Base-by-base conservation (phyloP, 1,139 yeast genomes). In the Saccharomyces hybrid region DNA sequence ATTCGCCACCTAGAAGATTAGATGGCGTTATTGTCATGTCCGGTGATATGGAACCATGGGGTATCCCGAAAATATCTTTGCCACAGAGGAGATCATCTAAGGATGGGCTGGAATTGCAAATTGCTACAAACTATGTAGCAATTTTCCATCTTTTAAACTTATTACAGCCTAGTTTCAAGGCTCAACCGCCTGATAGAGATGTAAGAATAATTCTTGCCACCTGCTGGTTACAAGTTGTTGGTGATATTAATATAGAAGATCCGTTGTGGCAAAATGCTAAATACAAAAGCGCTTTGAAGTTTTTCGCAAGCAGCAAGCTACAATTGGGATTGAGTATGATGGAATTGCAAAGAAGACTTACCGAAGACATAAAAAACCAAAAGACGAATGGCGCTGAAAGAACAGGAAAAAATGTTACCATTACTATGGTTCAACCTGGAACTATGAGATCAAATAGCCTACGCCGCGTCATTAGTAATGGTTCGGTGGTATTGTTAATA, bases 171-270 rank as follows among this genome's bases (percentile, higher is more conserved):
- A 80, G 95, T 20, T 73, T 93, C 53, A 80, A 87, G 57, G 85
- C 84, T 1, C 99, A 93, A 71, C 96, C 97, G 1, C 89, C 96
- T 0, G 98, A 90, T 69, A 77, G 99, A 61, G 98, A 91, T 65
- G 96, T 93, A 2, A 76, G 97, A 49, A 81, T 93, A 5, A 70
- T 93, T 11, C 61, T 89, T 31, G 80, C 93, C 0, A 79, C 88
- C 0, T 93, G 99, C 70, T 75, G 88, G 55, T 74, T 89, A 5
- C 91, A 88, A 61, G 80, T 88, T 2, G 68, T 87, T 70, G 98
- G 88, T 1, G 78, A 77, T 14, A 67, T 90, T 20, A 84, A 85
- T 58, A 51, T 79, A 3, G 71, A 76, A 27, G 99, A 93, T 69
- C 76, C 90, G 46, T 74, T 88, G 51, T 85, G 87, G 83, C 75